phyloP scores from a whole-genome alignment of 2,329 filamentous ascomycete species.

The Venturia effusa region DNA sequence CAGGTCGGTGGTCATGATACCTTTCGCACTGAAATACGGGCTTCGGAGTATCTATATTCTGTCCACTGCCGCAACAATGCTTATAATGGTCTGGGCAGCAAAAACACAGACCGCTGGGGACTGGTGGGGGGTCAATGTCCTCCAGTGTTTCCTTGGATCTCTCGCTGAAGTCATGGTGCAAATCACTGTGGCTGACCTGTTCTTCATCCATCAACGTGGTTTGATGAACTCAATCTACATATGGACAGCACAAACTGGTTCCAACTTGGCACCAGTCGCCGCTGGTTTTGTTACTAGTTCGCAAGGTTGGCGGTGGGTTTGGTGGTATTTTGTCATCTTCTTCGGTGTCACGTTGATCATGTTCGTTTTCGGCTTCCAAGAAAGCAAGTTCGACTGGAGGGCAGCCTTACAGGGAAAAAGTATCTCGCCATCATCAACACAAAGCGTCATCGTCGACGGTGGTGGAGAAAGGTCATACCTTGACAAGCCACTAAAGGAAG shows the following conservation, averaged over 20 bases:
- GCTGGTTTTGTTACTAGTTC: conserved; percentile 30
- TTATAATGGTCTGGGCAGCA: not conserved
- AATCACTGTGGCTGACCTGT: conserved; percentile 36
- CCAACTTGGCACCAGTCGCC: conserved; percentile 27
- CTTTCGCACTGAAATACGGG: conserved; percentile 3
- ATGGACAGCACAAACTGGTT: conserved; percentile 29
- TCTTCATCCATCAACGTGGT: conserved; percentile 34
- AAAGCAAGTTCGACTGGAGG: conserved; percentile 19
- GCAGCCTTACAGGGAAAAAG: conserved; percentile 18
- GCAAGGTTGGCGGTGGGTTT: conserved; percentile 31
- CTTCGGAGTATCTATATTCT: conserved; percentile 1
- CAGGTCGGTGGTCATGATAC: not conserved
- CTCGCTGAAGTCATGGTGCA: conserved; percentile 43
- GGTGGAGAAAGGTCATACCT: conserved; percentile 12
- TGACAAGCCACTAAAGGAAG: not conserved
- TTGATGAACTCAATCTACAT: conserved; percentile 30
- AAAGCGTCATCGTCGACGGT: conserved; percentile 3
- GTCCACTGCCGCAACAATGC: not conserved
- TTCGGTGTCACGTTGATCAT: conserved; percentile 22
- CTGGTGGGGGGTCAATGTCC: conserved; percentile 36
- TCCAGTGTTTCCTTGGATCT: conserved; percentile 34
- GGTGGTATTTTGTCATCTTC: conserved; percentile 29
- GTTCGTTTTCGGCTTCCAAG: conserved; percentile 22
- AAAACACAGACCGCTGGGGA: conserved; percentile 4
- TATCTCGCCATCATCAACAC: conserved; percentile 11